Evolutionary conservation across 345 rosid genomes (phyloP).

Genomic region (Kandelia obovata): DNA sequence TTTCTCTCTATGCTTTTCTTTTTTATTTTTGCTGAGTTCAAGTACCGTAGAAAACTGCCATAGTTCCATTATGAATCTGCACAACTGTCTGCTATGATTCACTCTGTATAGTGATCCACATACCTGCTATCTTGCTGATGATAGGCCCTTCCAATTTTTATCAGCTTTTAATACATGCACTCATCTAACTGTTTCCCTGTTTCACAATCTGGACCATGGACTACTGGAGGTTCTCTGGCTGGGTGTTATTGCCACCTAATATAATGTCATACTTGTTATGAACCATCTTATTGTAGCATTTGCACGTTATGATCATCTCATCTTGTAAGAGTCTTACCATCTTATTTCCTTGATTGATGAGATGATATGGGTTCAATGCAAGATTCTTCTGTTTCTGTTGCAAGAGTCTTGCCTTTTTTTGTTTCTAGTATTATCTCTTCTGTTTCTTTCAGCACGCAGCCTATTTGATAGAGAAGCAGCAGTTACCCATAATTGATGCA

Average conservation of each 20-base stretch:
- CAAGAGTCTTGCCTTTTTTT: too few species aligned
- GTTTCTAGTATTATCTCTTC: not conserved
- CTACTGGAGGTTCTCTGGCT: not conserved
- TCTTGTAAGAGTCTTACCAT: not conserved
- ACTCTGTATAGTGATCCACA: not conserved
- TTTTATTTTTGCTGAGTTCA: not conserved
- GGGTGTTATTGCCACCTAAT: not conserved
- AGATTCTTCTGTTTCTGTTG: not conserved
- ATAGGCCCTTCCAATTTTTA: not conserved
- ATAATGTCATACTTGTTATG: not conserved
- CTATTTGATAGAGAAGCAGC: conserved; percentile 56
- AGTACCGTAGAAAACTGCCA: not conserved
- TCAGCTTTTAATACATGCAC: not conserved
- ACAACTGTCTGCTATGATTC: not conserved
- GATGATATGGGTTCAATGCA: not conserved
- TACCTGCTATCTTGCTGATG: not conserved
- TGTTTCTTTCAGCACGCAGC: conserved; percentile 61
- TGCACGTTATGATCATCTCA: not conserved
- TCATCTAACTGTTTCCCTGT: not conserved
- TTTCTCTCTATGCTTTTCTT: not conserved
- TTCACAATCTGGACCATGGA: not conserved
- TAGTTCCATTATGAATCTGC: not conserved
- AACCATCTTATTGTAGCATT: not conserved
- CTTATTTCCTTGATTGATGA: not conserved
- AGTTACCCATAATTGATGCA: conserved; percentile 48